Evolutionary conservation across 768 basidiomycete genomes (phyloP), one percentile per base, ranked within the genome.

Genomic region (Pleurotus citrinopileatus): DNA sequence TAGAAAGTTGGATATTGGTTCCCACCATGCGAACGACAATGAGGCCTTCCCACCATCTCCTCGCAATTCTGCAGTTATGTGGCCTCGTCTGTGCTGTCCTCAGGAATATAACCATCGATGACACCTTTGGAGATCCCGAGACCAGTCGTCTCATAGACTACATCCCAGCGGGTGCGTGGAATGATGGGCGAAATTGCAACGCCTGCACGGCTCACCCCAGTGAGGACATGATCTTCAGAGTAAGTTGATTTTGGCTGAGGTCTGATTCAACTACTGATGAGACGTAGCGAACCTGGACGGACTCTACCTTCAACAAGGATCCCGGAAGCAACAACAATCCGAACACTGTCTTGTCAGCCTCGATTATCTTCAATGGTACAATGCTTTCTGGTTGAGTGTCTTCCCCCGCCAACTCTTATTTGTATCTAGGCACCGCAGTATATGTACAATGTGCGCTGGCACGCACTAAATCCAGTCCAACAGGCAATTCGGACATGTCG

Each of bases 61-160:
- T 40, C 38, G 1, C 17, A 12, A n/a, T 40, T 19, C 38, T 40
- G 7, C 19, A 12, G 7, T 27, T 48, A 32, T 20, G 22, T 37
- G n/a, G 43, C 2, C 15, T 4, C 17, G 45, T 28, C 37, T 19
- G n/a, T 15, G 25, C 54, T 7, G 47, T 37, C 12, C 61, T 70
- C 26, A 60, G 66, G 26, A 77, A 77, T 54, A 60, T 71, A 27
- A 76, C 76, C 7, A 67, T 79, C 27, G 77, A 79, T 65, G 76
- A 77, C 59, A 66, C 66, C 32, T 57, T 60, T 25, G 67, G 68
- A 36, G 67, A 73, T 57, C 53, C 61, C 15, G 17, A 52, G 17
- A 71, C 69, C 32, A 67, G 73, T 25, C 55, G 51, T 12, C 55
- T 50, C 5, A 64, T 76, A n/a, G 52, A 55, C 4, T 75, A 76